Conservation (phyloP, 768 basidiomycete species). For the Lactarius psammicola region DNA sequence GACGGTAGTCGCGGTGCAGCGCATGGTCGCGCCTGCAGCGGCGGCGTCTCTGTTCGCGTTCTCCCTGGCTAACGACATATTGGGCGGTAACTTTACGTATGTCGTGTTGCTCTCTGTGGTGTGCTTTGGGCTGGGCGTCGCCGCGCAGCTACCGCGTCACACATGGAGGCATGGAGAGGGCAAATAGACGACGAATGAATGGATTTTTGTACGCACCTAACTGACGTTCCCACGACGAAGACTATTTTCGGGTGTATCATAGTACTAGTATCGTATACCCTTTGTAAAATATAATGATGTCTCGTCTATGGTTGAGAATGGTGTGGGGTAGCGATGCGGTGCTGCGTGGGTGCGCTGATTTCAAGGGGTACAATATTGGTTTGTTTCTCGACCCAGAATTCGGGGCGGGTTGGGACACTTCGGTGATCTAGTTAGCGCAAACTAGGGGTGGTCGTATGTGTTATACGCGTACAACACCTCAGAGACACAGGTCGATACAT, state of each 20-base stretch:
- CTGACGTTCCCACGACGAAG: too few species aligned
- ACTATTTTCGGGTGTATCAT: not conserved
- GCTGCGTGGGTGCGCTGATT: too few species aligned
- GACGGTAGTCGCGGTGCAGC: constrained; percentile 40
- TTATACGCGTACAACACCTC: too few species aligned
- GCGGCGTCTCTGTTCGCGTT: constrained; percentile 67
- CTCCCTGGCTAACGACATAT: constrained; percentile 47
- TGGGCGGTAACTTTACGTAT: constrained; percentile 44
- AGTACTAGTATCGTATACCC: not conserved
- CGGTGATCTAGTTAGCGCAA: too few species aligned
- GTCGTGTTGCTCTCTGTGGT: constrained; percentile 2
- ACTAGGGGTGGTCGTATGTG: too few species aligned
- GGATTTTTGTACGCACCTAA: too few species aligned
- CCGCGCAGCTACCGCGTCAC: constrained; percentile 18
- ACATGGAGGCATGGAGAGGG: constrained; percentile 12
- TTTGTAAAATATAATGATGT: not conserved
- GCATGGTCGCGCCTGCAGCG: constrained; percentile 51
- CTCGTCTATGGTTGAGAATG: too few species aligned
- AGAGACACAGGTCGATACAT: too few species aligned
- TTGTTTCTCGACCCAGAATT: too few species aligned
- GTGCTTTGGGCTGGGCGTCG: constrained; percentile 11
- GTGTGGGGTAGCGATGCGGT: too few species aligned
- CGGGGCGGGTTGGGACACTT: too few species aligned
- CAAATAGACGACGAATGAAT: not conserved
- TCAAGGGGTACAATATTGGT: too few species aligned